A percentile compares a stretch with the other conserved stretches of the same genome.
These are phyloP conservation scores for Brassica juncea DNA, from an alignment of 345 rosid genomes.

Conservation along the genomic window DNA sequence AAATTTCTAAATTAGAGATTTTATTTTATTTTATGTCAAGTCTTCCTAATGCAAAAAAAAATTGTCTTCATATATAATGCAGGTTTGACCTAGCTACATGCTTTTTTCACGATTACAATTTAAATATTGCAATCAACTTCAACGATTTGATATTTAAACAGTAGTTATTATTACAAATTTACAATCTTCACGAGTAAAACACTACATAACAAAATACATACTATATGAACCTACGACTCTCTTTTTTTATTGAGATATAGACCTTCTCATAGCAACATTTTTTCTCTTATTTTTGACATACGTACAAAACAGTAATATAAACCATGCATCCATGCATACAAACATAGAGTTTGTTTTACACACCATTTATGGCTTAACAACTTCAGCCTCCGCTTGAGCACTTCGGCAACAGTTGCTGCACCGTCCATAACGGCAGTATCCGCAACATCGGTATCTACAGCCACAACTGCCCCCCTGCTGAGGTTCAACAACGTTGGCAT, in stretches of 20 bases:
- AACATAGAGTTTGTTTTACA: conserved; percentile 33
- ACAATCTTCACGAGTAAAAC: neutral
- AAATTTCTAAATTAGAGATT: neutral
- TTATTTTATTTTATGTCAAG: neutral
- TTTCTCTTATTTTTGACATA: conserved; percentile 19
- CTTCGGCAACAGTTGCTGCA: neutral
- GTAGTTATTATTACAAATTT: neutral
- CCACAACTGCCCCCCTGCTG: conserved; percentile 1
- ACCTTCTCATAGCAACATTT: conserved; percentile 2
- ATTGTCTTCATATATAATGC: too few species aligned
- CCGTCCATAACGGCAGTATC: neutral
- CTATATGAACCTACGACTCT: neutral
- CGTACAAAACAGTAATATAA: conserved; percentile 11
- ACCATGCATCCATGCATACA: conserved; percentile 36
- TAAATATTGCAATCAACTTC: neutral
- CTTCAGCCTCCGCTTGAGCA: neutral
- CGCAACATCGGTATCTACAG: conserved; percentile 31
- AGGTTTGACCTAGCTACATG: neutral
- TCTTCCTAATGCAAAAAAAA: neutral
- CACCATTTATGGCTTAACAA: neutral
- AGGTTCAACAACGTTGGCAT: conserved; percentile 28
- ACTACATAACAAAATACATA: conserved; percentile 11
- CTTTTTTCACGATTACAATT: neutral
- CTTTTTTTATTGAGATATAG: conserved; percentile 15
- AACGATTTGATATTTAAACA: neutral